Percentiles rank a stretch among this genome's conserved stretches.
These are phyloP conservation scores for Blastobotrys arbuscula DNA, from an alignment of 1,139 yeast species.

Conservation along the genomic window DNA sequence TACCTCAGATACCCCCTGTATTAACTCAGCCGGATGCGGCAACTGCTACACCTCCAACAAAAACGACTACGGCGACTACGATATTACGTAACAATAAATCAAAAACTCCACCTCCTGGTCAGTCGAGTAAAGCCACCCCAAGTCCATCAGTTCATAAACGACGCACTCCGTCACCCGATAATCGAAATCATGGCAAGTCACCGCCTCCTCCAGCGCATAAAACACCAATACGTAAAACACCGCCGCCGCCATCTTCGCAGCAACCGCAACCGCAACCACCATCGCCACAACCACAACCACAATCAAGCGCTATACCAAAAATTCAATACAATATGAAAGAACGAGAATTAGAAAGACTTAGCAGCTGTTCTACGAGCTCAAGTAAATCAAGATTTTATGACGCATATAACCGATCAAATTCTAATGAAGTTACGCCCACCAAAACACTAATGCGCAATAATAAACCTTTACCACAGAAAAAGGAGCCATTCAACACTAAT, in stretches of 20 bases:
- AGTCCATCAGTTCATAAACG: not conserved
- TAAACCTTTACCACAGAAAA: not conserved
- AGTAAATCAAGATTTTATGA: not conserved
- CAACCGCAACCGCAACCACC: not conserved
- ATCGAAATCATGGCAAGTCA: not conserved
- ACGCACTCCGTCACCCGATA: not conserved
- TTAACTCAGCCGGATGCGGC: not conserved
- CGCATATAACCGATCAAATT: conserved; percentile 7
- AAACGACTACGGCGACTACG: not conserved
- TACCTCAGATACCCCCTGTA: not conserved
- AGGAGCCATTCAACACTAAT: not conserved
- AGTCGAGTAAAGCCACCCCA: not conserved
- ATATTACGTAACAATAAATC: not conserved
- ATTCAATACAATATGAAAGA: not conserved
- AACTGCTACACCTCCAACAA: not conserved
- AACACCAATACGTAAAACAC: not conserved
- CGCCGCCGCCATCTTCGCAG: not conserved
- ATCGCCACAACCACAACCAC: not conserved
- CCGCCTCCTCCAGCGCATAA: not conserved
- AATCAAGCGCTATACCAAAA: not conserved
- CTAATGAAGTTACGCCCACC: not conserved
- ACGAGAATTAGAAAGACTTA: not conserved
- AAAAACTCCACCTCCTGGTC: conserved; percentile 2
- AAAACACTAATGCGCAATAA: not conserved
- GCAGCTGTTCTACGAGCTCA: not conserved